A percentile compares a stretch with the other conserved stretches of the same genome.
phyloP scores from a whole-genome alignment of 345 rosid species.

The Cochlearia excelsa region DNA sequence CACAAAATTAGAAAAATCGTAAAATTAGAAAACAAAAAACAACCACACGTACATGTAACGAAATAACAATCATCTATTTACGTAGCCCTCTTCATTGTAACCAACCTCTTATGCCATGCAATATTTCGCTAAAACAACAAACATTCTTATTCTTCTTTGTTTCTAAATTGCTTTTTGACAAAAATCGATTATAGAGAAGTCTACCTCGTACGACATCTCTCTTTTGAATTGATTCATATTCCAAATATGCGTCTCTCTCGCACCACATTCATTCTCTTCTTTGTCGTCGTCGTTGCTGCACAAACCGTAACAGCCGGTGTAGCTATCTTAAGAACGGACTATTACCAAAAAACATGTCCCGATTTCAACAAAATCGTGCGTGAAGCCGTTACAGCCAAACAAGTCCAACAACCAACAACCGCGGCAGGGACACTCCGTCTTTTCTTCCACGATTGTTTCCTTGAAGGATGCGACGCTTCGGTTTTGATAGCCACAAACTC shows the following conservation, averaged over 20 bases:
- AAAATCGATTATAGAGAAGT: slow-evolving; percentile 27
- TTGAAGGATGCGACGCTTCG: slow-evolving; percentile 62
- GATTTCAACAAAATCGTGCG: slow-evolving; percentile 44
- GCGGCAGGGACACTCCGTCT: slow-evolving; percentile 57
- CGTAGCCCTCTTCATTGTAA: slow-evolving; percentile 28
- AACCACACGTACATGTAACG: slow-evolving; percentile 33
- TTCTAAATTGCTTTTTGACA: slow-evolving; percentile 14
- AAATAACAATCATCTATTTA: slow-evolving; percentile 23
- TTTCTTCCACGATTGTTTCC: slow-evolving; percentile 61
- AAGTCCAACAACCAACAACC: slow-evolving; percentile 45
- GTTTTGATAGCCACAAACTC: slow-evolving; percentile 49
- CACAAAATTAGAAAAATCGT: slow-evolving; percentile 20
- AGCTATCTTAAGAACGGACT: slow-evolving; percentile 37
- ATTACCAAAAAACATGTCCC: slow-evolving; percentile 55
- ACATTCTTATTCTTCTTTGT: slow-evolving; percentile 9
- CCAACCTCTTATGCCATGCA: slow-evolving; percentile 27
- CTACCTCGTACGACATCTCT: slow-evolving; percentile 33
- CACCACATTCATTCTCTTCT: slow-evolving; percentile 18
- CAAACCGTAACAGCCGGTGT: slow-evolving; percentile 22
- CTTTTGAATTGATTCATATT: not conserved
- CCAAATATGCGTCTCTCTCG: not conserved
- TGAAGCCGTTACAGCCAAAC: slow-evolving; percentile 36
- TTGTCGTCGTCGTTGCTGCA: not conserved
- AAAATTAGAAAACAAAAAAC: slow-evolving; percentile 29
- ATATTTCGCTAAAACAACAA: slow-evolving; percentile 13